Percentiles rank a stretch among this genome's conserved stretches.
Evolutionary conservation across 129 eudicot species (phyloP).

Genomic region (Ambrosia trifida): DNA sequence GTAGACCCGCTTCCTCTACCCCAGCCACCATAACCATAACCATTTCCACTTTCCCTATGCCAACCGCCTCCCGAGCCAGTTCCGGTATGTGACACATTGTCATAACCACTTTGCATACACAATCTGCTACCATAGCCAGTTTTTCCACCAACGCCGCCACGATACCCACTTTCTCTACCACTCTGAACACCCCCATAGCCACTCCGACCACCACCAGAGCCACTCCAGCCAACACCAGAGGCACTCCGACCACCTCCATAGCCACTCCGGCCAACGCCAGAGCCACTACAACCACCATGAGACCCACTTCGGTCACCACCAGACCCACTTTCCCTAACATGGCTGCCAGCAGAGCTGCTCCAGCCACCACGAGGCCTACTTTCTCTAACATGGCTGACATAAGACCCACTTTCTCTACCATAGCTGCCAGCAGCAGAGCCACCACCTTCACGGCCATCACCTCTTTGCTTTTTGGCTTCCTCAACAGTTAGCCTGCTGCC

Average conservation of each 20-base stretch:
- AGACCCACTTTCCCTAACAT: conserved; percentile 3
- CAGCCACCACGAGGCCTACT: conserved; percentile 36
- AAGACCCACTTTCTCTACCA: conserved; percentile 21
- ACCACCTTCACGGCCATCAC: conserved; percentile 35
- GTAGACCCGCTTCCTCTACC: conserved; percentile 5
- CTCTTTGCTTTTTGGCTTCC: conserved; percentile 58
- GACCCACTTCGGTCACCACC: conserved; percentile 34
- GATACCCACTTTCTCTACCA: conserved; percentile 30
- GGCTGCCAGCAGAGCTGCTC: not conserved
- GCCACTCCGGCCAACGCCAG: conserved; percentile 30
- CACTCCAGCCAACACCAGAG: conserved; percentile 32
- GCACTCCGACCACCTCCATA: conserved; percentile 35
- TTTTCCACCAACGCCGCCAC: conserved; percentile 11
- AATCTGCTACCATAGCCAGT: conserved; percentile 29
- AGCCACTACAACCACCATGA: conserved; percentile 40
- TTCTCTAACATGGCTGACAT: conserved; percentile 37
- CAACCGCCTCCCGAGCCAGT: conserved; percentile 7
- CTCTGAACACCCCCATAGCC: conserved; percentile 31
- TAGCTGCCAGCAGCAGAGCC: conserved; percentile 36
- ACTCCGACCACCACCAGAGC: conserved; percentile 34
- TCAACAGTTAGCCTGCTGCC: conserved; percentile 48
- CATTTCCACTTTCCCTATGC: conserved; percentile 29
- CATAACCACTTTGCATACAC: conserved; percentile 29
- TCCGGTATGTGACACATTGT: not conserved
- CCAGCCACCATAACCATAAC: conserved; percentile 12